These are phyloP conservation scores for Phytophthora citrophthora DNA, from an alignment of 352 stramenopile species.

Conservation along the genomic window DNA sequence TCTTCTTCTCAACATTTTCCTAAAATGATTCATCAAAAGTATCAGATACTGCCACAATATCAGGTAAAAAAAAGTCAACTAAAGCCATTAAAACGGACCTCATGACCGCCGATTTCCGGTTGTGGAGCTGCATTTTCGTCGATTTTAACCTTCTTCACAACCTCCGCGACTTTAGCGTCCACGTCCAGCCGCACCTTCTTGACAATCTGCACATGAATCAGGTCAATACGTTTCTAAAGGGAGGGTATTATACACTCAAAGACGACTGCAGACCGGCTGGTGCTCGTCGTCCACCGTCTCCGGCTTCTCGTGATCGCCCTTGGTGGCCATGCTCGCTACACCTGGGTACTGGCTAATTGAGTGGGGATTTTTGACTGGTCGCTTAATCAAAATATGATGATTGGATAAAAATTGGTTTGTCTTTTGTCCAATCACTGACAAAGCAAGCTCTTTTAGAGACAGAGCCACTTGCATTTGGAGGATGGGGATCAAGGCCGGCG, in stretches of 20 bases:
- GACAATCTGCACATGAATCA: constrained; percentile 36
- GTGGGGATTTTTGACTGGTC: constrained; percentile 34
- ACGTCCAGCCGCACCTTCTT: constrained; percentile 69
- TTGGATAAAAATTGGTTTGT: constrained; percentile 10
- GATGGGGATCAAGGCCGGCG: constrained; percentile 32
- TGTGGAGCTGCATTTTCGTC: constrained; percentile 36
- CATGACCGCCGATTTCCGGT: constrained; percentile 28
- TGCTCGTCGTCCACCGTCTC: constrained; percentile 63
- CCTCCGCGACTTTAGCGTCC: constrained; percentile 52
- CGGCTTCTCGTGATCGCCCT: constrained; percentile 81
- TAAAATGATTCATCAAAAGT: background rate
- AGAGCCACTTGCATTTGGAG: constrained; percentile 12
- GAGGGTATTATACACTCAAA: background rate
- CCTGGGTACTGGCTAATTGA: constrained; percentile 10
- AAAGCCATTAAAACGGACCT: constrained; percentile 19
- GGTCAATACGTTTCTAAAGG: background rate
- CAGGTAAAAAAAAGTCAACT: no score
- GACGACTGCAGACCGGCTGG: constrained; percentile 44
- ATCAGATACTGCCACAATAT: background rate
- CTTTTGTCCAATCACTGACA: constrained; percentile 16
- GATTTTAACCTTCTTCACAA: constrained; percentile 56
- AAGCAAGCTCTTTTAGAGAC: background rate
- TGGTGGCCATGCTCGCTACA: constrained; percentile 58
- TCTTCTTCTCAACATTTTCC: constrained; percentile 14
- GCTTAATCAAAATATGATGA: constrained; percentile 6